phyloP scores from a whole-genome alignment of 2,329 filamentous ascomycete species.

The Colletotrichum godetiae region DNA sequence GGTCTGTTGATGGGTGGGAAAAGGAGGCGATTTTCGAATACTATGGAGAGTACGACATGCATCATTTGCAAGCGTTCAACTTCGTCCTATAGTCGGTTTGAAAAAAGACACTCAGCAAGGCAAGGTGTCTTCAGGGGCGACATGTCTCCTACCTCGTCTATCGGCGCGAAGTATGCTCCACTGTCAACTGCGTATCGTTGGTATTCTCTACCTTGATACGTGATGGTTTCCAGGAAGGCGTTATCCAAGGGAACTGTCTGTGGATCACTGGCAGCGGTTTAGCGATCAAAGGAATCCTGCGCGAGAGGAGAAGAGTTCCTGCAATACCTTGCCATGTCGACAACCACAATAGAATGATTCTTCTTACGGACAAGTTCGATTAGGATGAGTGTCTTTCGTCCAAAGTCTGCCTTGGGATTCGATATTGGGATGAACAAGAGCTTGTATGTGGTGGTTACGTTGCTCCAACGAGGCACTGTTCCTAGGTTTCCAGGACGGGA shows the following conservation, averaged over 20 bases:
- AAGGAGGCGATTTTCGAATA: constrained; percentile 76
- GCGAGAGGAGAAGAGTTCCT: background rate
- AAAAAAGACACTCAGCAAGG: constrained; percentile 2
- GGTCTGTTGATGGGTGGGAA: constrained; percentile 74
- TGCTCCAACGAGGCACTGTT: constrained; percentile 2
- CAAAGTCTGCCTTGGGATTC: background rate
- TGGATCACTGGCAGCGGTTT: constrained; percentile 52
- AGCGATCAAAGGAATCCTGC: constrained; percentile 35
- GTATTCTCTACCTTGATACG: constrained; percentile 72
- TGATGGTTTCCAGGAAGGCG: constrained; percentile 67
- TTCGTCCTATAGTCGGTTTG: constrained; percentile 66
- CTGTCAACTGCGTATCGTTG: constrained; percentile 75
- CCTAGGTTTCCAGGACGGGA: constrained; percentile 9
- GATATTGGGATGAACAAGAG: background rate
- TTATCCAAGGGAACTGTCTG: constrained; percentile 67
- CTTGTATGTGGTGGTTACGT: background rate
- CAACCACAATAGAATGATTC: background rate
- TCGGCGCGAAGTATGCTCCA: constrained; percentile 73
- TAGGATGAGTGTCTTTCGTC: background rate
- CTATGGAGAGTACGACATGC: constrained; percentile 69
- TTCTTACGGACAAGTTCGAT: background rate
- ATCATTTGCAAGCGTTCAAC: constrained; percentile 72
- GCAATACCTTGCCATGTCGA: constrained; percentile 34
- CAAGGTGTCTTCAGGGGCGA: background rate
- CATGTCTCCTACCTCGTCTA: constrained; percentile 72